Base-by-base conservation (phyloP, 345 rosid genomes). In the Citrus trifoliata region DNA sequence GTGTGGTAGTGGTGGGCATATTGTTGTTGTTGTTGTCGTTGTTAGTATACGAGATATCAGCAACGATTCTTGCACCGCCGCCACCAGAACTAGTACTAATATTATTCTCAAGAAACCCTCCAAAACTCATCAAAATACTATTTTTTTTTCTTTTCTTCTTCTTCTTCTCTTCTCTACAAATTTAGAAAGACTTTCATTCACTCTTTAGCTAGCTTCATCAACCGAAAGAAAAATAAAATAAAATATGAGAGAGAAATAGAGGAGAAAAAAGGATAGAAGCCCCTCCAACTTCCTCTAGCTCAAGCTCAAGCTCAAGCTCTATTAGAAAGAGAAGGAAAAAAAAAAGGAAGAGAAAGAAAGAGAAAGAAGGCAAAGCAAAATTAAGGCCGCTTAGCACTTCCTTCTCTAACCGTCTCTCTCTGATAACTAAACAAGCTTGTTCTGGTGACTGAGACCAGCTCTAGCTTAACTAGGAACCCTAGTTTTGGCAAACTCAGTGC, bases 371-470 rank as follows among this genome's bases (percentile, higher is more conserved):
- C 88, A 80, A 86, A 85, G 87, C 68, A 82, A 18, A 35, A 12
- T 73, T 7, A 28, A 53, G 30, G 84, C 89, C 51, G 14, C 88
- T 83, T 82, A 37, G 90, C 95, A 76, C 93, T 81, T 88, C 91
- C 85, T 93, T 93, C 97, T 93, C 95, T 86, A 88, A 82, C 97
- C 84, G 46, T 40, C 88, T 89, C 97, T 90, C 88, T 87, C 86
- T 77, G 75, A 76, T 46, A 46, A 46, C 51, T 46, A 46, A 46
- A 46, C 4, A 46, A 46, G 16, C 51, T 46, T 46, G 51, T 13
- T 46, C 51, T 13, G 51, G 51, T 3, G 51, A 46, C 51, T 46
- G 51, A 46, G 51, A 3, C 7, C 22, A 53, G 12, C 58, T 53
- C 58, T 53, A 19, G 21, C 22, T 18, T 53, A 46, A 46, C 51